These are phyloP conservation scores for Termitomyces sp. DNA, from an alignment of 768 basidiomycete genomes.

Conservation along the genomic window DNA sequence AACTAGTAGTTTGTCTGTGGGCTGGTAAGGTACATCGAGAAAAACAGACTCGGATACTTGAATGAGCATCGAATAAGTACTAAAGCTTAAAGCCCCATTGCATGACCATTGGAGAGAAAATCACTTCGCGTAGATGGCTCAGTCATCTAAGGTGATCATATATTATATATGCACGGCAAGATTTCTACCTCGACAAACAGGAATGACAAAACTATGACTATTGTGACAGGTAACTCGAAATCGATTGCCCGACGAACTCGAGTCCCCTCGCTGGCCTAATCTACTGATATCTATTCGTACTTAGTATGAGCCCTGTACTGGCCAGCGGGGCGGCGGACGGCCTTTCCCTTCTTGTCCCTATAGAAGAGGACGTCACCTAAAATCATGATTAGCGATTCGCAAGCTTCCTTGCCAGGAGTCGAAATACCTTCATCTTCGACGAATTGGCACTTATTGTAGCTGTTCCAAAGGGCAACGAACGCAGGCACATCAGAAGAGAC, in stretches of 20 bases:
- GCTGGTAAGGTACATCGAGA: no score
- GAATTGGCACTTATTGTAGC: constrained; percentile 56
- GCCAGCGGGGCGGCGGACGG: constrained; percentile 30
- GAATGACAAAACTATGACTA: not conserved
- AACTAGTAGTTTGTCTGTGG: no score
- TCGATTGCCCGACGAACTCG: not conserved
- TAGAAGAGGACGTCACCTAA: constrained; percentile 43
- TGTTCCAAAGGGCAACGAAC: constrained; percentile 50
- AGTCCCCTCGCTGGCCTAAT: not conserved
- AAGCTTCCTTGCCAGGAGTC: not conserved
- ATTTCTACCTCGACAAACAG: not conserved
- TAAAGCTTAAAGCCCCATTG: no score
- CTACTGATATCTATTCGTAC: constrained; percentile 2
- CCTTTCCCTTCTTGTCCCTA: constrained; percentile 38
- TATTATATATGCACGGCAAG: not conserved
- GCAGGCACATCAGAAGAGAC: constrained; percentile 34
- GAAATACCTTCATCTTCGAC: constrained; percentile 52
- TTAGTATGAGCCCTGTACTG: constrained; percentile 11
- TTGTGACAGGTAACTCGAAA: not conserved
- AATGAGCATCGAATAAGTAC: no score
- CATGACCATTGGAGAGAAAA: no score
- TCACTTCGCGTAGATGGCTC: not conserved
- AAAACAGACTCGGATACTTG: no score
- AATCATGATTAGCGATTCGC: not conserved
- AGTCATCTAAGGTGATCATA: not conserved